Percentiles rank a stretch among this genome's conserved stretches.
These are phyloP conservation scores for Penicillium samsonianum DNA, from an alignment of 495 filamentous ascomycete genomes.

Conservation along the genomic window DNA sequence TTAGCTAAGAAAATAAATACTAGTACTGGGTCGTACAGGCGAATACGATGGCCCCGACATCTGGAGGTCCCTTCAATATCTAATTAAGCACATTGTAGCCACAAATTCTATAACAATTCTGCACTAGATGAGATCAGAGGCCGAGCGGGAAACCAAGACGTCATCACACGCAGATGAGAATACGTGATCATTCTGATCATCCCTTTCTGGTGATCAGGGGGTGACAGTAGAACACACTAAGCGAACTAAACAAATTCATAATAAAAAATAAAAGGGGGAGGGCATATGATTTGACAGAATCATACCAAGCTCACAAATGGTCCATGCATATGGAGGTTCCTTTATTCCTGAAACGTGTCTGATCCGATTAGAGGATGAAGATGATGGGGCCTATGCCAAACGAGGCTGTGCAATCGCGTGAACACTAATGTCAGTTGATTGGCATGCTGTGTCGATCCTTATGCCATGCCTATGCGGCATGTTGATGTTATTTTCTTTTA, in stretches of 20 bases:
- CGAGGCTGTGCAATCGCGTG: constrained; percentile 14
- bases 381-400: constrained; percentile 1
- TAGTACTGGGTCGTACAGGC: background rate
- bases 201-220: constrained; percentile 5
- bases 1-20: background rate
- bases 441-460: constrained; percentile 1
- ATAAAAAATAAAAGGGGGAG: background rate
- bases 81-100: background rate
- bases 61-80: background rate
- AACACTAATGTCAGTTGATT: constrained; percentile 8
- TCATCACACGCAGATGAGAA: background rate
- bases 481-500: background rate
- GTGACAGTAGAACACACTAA: background rate
- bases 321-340: background rate
- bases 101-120: too few species aligned
- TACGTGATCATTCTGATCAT: constrained; percentile 1
- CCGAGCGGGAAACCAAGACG: background rate
- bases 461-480: background rate
- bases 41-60: background rate
- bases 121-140: background rate
- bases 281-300: background rate
- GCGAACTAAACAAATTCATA: background rate
- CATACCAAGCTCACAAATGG: constrained; percentile 4
- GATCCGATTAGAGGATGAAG: background rate
- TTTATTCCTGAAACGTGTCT: constrained; percentile 16